Percentiles rank a stretch among this genome's conserved stretches.
phyloP scores from a whole-genome alignment of 2,329 filamentous ascomycete genomes.

The Graphilbum fragrans region DNA sequence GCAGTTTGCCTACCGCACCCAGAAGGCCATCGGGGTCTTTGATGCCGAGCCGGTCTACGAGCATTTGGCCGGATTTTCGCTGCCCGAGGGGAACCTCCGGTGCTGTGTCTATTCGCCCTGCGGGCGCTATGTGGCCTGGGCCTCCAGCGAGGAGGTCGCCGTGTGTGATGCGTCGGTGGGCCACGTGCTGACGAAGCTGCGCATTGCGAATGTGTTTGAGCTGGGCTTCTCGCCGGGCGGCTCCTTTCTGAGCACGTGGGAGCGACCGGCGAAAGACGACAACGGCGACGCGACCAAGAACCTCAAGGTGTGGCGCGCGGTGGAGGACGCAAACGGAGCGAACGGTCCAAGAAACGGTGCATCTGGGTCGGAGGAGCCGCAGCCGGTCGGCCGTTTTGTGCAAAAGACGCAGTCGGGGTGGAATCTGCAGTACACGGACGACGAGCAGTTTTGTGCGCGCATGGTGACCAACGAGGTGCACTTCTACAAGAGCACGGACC shows the following conservation, averaged over 20 bases:
- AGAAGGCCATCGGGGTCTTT: slow-evolving; percentile 90
- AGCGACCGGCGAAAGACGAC: slow-evolving; percentile 85
- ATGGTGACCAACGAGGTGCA: slow-evolving; percentile 95
- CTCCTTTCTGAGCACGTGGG: slow-evolving; percentile 93
- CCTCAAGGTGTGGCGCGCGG: slow-evolving; percentile 80
- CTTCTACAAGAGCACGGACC: slow-evolving; percentile 82
- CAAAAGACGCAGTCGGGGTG: slow-evolving; percentile 92
- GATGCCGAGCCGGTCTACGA: slow-evolving; percentile 85
- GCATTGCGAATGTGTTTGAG: slow-evolving; percentile 80
- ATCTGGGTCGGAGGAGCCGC: slow-evolving; percentile 15
- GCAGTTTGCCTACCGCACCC: slow-evolving; percentile 94
- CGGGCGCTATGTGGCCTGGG: slow-evolving; percentile 93
- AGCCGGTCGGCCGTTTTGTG: slow-evolving; percentile 78
- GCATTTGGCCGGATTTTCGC: slow-evolving; percentile 68
- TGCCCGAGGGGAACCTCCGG: slow-evolving; percentile 86
- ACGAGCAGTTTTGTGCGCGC: slow-evolving; percentile 88
- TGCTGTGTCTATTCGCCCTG: slow-evolving; percentile 94
- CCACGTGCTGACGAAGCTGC: slow-evolving; percentile 59
- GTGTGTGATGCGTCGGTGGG: slow-evolving; percentile 75
- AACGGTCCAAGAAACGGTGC: too few species aligned
- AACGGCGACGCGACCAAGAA: slow-evolving; percentile 91
- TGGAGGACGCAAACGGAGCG: slow-evolving; percentile 37
- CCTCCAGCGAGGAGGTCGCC: slow-evolving; percentile 73
- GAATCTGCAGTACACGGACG: slow-evolving; percentile 93
- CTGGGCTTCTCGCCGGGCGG: slow-evolving; percentile 87